Base-by-base conservation (phyloP, 371 early-diverging fungal genomes). In the Rhizopus arrhizus region DNA sequence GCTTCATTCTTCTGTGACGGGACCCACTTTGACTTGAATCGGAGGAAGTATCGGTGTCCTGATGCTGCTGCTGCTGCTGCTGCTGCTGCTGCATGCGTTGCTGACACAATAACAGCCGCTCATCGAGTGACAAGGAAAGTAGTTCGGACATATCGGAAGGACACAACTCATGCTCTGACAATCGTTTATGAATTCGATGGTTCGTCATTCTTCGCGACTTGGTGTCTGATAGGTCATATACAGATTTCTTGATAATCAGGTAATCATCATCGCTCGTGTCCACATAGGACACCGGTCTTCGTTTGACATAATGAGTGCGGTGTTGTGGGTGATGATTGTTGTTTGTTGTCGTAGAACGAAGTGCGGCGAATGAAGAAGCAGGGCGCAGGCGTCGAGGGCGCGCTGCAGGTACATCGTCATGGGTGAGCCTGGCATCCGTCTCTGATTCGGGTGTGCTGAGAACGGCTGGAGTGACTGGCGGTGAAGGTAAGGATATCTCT, bases 201-300 rank as follows among this genome's bases (percentile, higher is more conserved):
- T 48, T 10, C 4, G 15, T 29, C 8, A 22, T 48, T 9, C 28
- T 48, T 10, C 43, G 43, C 12, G 31, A 15, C 13, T 11, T 38
- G 31, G 48, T 5, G 22, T 48, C 48, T 2, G 40, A 38, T 38
- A 13, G 40, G 13, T 48, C 48, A 48, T 10, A 48, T 2, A 10
- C 9, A 2, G 48, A 28, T 12, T 55, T 42, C 43, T 32, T 34
- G 33, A 38, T 10, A 11, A 38, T 15, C 29, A 15, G 28, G n/a
- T 34, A 48, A 38, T 57, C 43, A 5, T n/a, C 43, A 15, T 15
- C 7, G 22, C 22, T 22, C 8, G 43, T 5, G 15, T 43, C 66
- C 51, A 66, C 58, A 49, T 38, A 66, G 15, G 66, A 66, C 28
- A 61, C 53, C 0, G 66, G 66, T 35, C 61, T 32, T 40, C 50